A percentile compares a stretch with the other conserved stretches of the same genome.
phyloP scores from a whole-genome alignment of 352 stramenopile genomes.

The Pythium grandisporangium region DNA sequence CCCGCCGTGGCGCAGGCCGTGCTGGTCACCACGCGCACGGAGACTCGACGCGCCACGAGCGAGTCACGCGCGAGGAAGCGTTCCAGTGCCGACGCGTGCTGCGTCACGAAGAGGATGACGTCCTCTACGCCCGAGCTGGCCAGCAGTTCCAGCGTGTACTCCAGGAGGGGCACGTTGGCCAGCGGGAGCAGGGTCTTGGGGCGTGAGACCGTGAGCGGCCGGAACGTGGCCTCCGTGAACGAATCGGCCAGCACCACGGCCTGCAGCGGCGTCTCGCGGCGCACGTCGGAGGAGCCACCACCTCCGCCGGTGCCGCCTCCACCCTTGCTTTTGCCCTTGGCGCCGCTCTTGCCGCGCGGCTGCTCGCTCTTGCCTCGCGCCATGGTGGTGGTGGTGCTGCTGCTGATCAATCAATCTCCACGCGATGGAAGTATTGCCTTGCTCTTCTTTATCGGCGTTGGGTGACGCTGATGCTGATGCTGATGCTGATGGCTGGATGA shows the following conservation, averaged over 20 bases:
- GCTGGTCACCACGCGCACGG: constrained; percentile 64
- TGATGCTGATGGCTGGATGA: too few species aligned
- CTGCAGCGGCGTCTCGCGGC: constrained; percentile 91
- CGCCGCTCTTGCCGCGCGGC: constrained; percentile 1
- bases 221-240: constrained; percentile 92
- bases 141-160: constrained; percentile 97
- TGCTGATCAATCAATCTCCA: not conserved
- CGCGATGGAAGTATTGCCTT: too few species aligned
- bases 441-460: too few species aligned
- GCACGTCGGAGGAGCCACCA: constrained; percentile 80
- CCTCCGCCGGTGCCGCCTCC: constrained; percentile 6
- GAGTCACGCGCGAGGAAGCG: constrained; percentile 60
- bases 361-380: constrained; percentile 13
- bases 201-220: constrained; percentile 77
- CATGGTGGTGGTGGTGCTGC: constrained; percentile 1
- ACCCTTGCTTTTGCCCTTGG: constrained; percentile 7
- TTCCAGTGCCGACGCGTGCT: constrained; percentile 84
- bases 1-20: constrained; percentile 86
- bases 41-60: constrained; percentile 41
- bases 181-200: constrained; percentile 94
- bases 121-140: constrained; percentile 91
- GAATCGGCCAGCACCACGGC: constrained; percentile 96
- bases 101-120: constrained; percentile 92
- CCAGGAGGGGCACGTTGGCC: constrained; percentile 95
- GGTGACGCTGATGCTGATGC: too few species aligned